Evolutionary conservation across 2,329 filamentous ascomycete genomes (phyloP), one percentile per base, ranked within the genome.

Genomic region (Ceratocystis diversiconidia): DNA sequence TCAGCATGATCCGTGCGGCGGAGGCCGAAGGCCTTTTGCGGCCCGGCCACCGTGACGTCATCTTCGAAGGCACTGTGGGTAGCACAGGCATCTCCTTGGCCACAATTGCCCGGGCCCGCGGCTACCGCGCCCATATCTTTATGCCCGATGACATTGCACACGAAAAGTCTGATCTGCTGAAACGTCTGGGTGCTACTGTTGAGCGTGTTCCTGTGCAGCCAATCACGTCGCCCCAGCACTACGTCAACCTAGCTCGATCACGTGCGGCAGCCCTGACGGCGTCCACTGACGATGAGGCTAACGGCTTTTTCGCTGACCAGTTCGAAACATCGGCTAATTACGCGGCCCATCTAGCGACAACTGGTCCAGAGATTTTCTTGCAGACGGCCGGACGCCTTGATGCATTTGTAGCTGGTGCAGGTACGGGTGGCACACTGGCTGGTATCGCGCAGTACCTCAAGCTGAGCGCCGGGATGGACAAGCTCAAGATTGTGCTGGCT

Each of bases 1-100:
- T 97, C 46, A 88, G 83, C 75, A 95, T 97, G 80, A 95, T 99
- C 73, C 77, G 84, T 57, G 76, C 85, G 74, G 94, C 92, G 55
- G 94, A 99, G 79, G 81, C 84, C 68, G 77, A 82, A 61, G 91
- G 91, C 1, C 79, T 92, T 19, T 77, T 99, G 59, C 82, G 80
- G 0, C 92, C 94, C 0, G 80, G 88, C 70, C 86, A 88, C 25
- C 92, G 92, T 68, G 94, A 99, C 74, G 95, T 89, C 55, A 91
- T 99, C 72, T 99, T 97, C 75, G 94, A 99, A 78, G 94, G 94
- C 69, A 99, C 94, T 1, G 92, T 96, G 17, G 94, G 94, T 67
- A 95, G 90, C 73, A 99, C 94, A 0, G 94, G 94, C 25, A 97
- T 99, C 71, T 96, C 92, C 17, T 81, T 99, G 8, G 94, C 94